Percentiles rank a stretch among this genome's conserved stretches.
phyloP scores from a whole-genome alignment of 495 filamentous ascomycete species.

The Trichocladium uniseriatum region DNA sequence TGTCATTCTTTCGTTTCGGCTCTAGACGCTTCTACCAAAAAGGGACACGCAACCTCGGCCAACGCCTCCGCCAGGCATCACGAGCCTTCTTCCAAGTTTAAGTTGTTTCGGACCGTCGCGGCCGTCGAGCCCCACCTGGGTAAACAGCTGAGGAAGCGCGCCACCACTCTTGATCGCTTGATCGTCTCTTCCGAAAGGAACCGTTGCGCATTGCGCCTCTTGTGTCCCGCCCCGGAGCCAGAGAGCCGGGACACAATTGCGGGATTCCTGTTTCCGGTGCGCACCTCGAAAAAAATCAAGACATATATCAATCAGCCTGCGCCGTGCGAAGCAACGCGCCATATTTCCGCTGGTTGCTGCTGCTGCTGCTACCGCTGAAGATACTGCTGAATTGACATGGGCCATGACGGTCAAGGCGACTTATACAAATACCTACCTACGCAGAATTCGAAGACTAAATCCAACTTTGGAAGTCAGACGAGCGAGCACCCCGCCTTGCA shows the following conservation, averaged over 20 bases:
- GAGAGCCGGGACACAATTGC: not conserved
- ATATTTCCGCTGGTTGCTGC: not conserved
- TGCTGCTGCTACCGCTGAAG: too few relatives aligned
- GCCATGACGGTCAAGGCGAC: not conserved
- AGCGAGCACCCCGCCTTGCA: not conserved
- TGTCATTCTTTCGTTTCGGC: not conserved
- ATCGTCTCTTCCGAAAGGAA: not conserved
- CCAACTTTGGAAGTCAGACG: not conserved
- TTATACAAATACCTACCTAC: not conserved
- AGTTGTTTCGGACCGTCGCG: slow-evolving; percentile 5
- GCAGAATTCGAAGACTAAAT: not conserved
- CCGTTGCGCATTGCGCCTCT: too few relatives aligned
- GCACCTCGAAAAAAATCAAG: not conserved
- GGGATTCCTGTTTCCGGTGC: not conserved
- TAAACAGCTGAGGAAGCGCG: not conserved
- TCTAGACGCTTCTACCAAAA: not conserved
- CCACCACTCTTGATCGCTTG: not conserved
- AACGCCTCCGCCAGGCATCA: slow-evolving; percentile 1
- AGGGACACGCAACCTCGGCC: slow-evolving; percentile 1
- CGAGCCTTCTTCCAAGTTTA: not conserved
- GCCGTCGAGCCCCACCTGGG: slow-evolving; percentile 3
- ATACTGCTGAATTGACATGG: not conserved
- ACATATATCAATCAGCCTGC: not conserved
- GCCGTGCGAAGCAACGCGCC: not conserved
- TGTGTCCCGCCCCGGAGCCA: not conserved